Conservation (phyloP, 768 basidiomycete species). For the Sutorius australiensis region DNA sequence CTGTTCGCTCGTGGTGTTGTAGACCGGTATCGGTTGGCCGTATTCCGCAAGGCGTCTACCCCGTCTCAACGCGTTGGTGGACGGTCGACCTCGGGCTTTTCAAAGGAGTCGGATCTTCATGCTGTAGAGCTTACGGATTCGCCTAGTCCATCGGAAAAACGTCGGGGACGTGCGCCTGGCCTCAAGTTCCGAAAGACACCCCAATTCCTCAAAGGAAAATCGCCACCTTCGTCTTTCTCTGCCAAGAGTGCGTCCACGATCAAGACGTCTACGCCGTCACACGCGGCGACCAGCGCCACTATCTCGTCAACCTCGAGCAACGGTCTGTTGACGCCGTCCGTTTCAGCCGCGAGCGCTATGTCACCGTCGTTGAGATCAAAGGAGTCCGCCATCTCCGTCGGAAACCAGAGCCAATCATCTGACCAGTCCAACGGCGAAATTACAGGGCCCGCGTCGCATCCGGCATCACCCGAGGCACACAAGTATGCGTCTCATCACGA, state of each 20-base stretch:
- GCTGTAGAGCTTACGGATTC: constrained; percentile 39
- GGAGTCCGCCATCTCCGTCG: constrained; percentile 72
- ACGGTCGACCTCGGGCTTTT: constrained; percentile 56
- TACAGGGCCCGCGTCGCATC: constrained; percentile 21
- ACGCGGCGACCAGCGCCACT: constrained; percentile 36
- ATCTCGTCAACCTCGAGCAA: constrained; percentile 39
- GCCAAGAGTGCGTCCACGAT: constrained; percentile 27
- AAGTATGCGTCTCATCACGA: constrained; percentile 33
- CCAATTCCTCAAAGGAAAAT: constrained; percentile 70
- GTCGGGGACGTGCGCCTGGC: constrained; percentile 65
- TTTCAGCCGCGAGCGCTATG: constrained; percentile 48
- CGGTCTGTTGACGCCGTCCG: constrained; percentile 60
- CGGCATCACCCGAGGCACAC: constrained; percentile 30
- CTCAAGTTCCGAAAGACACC: constrained; percentile 72
- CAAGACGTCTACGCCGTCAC: constrained; percentile 42
- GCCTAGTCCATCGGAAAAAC: constrained; percentile 46
- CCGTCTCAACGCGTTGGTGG: constrained; percentile 46
- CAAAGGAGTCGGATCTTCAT: constrained; percentile 48
- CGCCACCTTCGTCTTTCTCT: constrained; percentile 45
- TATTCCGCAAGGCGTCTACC: constrained; percentile 80
- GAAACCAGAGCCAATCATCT: constrained; percentile 66
- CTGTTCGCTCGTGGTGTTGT: constrained; percentile 90
- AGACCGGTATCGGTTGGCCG: constrained; percentile 79
- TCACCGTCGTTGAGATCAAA: constrained; percentile 78
- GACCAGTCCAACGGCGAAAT: constrained; percentile 63